Evolutionary conservation across 805 yeast species (phyloP).

Genomic region (Isabelozyma heimii): DNA sequence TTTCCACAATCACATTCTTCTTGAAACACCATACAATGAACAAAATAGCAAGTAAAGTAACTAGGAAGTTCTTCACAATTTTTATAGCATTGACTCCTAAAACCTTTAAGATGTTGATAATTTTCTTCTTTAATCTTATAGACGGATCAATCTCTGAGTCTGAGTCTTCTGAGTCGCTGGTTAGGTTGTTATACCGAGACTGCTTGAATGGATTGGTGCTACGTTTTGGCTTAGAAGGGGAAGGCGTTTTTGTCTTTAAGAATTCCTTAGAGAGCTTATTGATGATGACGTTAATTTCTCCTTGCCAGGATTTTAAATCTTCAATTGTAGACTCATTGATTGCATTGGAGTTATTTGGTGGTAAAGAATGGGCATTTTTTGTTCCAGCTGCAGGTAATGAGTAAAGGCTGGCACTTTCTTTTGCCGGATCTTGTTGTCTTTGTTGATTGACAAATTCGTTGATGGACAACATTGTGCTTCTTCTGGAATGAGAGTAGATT

Average conservation of each 20-base stretch:
- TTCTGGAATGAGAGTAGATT: conserved; percentile 43
- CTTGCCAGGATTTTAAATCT: conserved; percentile 53
- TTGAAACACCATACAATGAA: conserved; percentile 43
- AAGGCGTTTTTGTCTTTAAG: conserved; percentile 8
- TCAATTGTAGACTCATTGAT: conserved; percentile 17
- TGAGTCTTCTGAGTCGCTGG: conserved; percentile 9
- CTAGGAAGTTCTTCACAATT: conserved; percentile 31
- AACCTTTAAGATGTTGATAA: conserved; percentile 19
- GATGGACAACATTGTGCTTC: conserved; percentile 32
- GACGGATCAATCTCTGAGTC: conserved; percentile 16
- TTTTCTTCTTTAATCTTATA: conserved; percentile 17
- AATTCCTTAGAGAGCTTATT: conserved; percentile 44
- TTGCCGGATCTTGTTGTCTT: conserved; percentile 19
- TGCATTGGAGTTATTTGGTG: conserved; percentile 5
- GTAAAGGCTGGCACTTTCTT: conserved; percentile 14
- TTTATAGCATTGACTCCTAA: conserved; percentile 26
- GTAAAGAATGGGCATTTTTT: conserved; percentile 6
- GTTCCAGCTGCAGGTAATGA: conserved; percentile 13
- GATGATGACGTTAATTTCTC: conserved; percentile 48
- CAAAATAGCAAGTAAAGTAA: conserved; percentile 34
- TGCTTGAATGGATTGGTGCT: neutral
- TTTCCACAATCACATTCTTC: conserved; percentile 35
- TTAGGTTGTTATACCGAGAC: neutral
- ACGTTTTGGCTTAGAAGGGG: neutral
- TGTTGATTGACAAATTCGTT: conserved; percentile 37